Evolutionary conservation across 2,329 filamentous ascomycete species (phyloP), one percentile per base, ranked within the genome.

Genomic region (Hypoxylon rubiginosum): DNA sequence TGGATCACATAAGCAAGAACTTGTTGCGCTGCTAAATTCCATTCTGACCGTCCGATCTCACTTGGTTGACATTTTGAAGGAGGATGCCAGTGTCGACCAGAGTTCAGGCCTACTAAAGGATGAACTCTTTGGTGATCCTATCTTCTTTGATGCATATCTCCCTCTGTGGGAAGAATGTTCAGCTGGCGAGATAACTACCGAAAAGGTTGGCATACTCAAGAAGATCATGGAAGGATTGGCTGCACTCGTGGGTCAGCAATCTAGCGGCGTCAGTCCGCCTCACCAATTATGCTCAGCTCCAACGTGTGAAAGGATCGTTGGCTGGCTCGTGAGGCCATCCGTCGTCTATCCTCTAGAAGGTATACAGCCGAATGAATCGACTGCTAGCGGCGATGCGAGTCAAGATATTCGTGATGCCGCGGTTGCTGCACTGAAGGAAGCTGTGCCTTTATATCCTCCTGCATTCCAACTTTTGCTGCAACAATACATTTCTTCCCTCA

Each of bases 11-110:
- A 83, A 81, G 30, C 80, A 82, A n/a, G 84, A 87, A 62, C 79
- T 88, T 1, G 71, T 88, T 1, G 81, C 82, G 17, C 77, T 88
- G 1, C 70, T 88, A 4, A 84, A 85, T 55, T 83, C 85, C 1
- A 74, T 87, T 7, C 75, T 89, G 10, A 58, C 68, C 9, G 62
- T 77, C 45, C 71, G 76, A 60, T 69, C 71, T 30, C 68, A 69
- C 24, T 55, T 77, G 4, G 41, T 63, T 46, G 59, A 68, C 34
- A 66, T 54, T 32, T 43, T 58, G 9, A 69, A 66, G 56, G 34
- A 61, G 8, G 28, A 56, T 28, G 9, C 30, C 4, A 58, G 13
- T 24, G 17, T 26, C 26, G 46, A 58, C 54, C 63, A 24, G 13
- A 51, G 8, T 50, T 39, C 30, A 10, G 41, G 17, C 17, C 43